phyloP scores from a whole-genome alignment of 2,329 filamentous ascomycete genomes.

The Onygena corvina region DNA sequence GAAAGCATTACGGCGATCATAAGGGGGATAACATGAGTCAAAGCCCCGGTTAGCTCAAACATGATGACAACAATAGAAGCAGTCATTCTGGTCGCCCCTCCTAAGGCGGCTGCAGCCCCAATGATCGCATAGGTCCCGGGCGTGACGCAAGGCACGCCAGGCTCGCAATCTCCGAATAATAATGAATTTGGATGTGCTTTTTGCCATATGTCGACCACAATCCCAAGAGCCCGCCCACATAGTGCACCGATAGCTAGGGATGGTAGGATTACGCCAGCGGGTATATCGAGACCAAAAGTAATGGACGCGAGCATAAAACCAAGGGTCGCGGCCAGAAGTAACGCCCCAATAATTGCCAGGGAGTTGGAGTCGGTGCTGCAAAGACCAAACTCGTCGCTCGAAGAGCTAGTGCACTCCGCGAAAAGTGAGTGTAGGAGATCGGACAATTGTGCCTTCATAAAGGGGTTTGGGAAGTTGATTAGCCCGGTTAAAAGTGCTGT shows the following conservation, averaged over 20 bases:
- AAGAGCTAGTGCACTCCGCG: slow-evolving; percentile 69
- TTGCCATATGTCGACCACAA: slow-evolving; percentile 81
- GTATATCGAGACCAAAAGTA: slow-evolving; percentile 89
- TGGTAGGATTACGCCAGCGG: slow-evolving; percentile 87
- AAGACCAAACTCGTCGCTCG: slow-evolving; percentile 77
- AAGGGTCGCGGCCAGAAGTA: slow-evolving; percentile 68
- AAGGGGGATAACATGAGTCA: slow-evolving; percentile 93
- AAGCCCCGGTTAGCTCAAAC: slow-evolving; percentile 92
- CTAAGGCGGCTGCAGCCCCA: slow-evolving; percentile 85
- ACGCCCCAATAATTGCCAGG: slow-evolving; percentile 65
- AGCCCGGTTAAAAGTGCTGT: slow-evolving; percentile 72
- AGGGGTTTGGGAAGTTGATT: slow-evolving; percentile 90
- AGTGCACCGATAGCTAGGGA: slow-evolving; percentile 93
- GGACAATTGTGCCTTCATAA: slow-evolving; percentile 85
- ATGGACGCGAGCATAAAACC: slow-evolving; percentile 76
- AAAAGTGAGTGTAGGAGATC: slow-evolving; percentile 89
- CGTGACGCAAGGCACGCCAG: slow-evolving; percentile 76
- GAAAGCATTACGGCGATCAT: slow-evolving; percentile 98
- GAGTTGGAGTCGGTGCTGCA: slow-evolving; percentile 80
- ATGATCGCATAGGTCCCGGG: slow-evolving; percentile 95
- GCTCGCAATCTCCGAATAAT: slow-evolving; percentile 67
- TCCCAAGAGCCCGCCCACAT: slow-evolving; percentile 76
- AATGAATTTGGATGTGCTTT: slow-evolving; percentile 63
- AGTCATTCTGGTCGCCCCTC: slow-evolving; percentile 89
- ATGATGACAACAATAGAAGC: slow-evolving; percentile 98